Percentiles rank a stretch among this genome's conserved stretches.
Evolutionary conservation across 2,329 filamentous ascomycete species (phyloP).

Genomic region (Zymoseptoria brevis): DNA sequence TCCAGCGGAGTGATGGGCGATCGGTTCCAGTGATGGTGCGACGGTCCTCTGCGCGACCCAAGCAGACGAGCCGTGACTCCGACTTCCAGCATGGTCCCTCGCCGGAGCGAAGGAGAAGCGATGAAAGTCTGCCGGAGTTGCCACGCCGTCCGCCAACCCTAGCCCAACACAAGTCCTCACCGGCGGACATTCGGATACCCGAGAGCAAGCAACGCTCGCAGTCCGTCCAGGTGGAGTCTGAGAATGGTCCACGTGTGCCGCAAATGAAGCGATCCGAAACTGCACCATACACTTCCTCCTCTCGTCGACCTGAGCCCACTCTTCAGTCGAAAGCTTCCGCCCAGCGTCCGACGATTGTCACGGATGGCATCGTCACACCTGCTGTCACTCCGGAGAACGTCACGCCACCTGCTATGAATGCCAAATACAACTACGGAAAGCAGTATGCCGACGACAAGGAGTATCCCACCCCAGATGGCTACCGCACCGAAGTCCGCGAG

Average conservation of each 20-base stretch:
- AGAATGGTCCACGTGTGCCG: constrained; percentile 26
- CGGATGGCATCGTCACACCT: constrained; percentile 21
- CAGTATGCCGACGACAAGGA: constrained; percentile 27
- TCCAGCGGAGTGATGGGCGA: constrained; percentile 21
- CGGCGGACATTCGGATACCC: constrained; percentile 23
- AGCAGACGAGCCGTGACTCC: constrained; percentile 12
- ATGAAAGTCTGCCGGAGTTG: constrained; percentile 13
- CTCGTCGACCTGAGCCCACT: constrained; percentile 10
- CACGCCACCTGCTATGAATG: constrained; percentile 7
- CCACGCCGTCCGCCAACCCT: constrained; percentile 27
- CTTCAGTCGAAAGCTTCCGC: constrained; percentile 16
- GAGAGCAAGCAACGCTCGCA: constrained; percentile 19
- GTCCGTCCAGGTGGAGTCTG: constrained; percentile 22
- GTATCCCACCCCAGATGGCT: constrained; percentile 25
- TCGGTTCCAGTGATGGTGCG: constrained; percentile 17
- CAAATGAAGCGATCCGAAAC: constrained; percentile 37
- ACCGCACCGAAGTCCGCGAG: constrained; percentile 20
- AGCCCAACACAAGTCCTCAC: constrained; percentile 31
- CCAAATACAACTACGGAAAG: constrained; percentile 20
- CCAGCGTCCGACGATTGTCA: constrained; percentile 21
- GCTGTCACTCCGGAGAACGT: constrained; percentile 21
- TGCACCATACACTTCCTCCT: constrained; percentile 27
- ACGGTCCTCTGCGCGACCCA: constrained; percentile 20
- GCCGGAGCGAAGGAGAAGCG: constrained; percentile 19
- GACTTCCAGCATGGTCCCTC: constrained; percentile 14